These are phyloP conservation scores for Ophiostoma angusticollis DNA, from an alignment of 2,329 filamentous ascomycete genomes.

Conservation along the genomic window DNA sequence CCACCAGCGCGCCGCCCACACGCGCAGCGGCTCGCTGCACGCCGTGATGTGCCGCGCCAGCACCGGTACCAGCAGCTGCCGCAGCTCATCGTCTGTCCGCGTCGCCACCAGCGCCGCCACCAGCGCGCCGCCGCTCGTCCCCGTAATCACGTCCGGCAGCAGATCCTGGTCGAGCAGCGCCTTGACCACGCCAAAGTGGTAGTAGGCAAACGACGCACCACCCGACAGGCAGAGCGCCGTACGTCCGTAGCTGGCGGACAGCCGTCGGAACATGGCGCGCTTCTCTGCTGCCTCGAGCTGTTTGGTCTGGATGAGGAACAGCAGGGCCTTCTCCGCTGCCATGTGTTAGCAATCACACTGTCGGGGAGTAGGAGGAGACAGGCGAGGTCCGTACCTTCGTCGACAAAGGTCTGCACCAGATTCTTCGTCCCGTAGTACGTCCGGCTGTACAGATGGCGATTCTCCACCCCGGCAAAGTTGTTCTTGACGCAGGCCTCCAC, in stretches of 20 bases:
- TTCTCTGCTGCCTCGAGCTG: conserved; percentile 63
- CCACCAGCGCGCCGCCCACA: conserved; percentile 80
- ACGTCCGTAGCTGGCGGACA: conserved; percentile 81
- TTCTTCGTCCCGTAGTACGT: conserved; percentile 98
- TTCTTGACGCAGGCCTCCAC: conserved; percentile 91
- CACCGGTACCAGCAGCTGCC: conserved; percentile 70
- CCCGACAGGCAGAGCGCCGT: conserved; percentile 89
- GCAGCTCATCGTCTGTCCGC: conserved; percentile 81
- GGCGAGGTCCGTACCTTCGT: conserved; percentile 46
- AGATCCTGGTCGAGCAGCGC: conserved; percentile 76
- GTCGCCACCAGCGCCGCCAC: conserved; percentile 81
- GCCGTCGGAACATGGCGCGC: conserved; percentile 68
- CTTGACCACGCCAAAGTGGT: conserved; percentile 87
- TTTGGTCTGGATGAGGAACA: conserved; percentile 54
- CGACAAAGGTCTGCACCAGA: conserved; percentile 76
- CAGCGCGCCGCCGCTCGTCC: conserved; percentile 86
- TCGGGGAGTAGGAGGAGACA: too few relatives aligned
- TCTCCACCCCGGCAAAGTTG: conserved; percentile 93
- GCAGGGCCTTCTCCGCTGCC: conserved; percentile 50
- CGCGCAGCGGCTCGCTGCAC: conserved; percentile 62
- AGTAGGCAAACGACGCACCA: conserved; percentile 89
- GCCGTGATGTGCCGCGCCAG: conserved; percentile 76
- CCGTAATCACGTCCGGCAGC: conserved; percentile 87
- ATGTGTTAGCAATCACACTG: conserved; percentile 5
- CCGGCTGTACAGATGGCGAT: conserved; percentile 87